phyloP scores from a whole-genome alignment of 306 rosid species.

The Corylus americana region DNA sequence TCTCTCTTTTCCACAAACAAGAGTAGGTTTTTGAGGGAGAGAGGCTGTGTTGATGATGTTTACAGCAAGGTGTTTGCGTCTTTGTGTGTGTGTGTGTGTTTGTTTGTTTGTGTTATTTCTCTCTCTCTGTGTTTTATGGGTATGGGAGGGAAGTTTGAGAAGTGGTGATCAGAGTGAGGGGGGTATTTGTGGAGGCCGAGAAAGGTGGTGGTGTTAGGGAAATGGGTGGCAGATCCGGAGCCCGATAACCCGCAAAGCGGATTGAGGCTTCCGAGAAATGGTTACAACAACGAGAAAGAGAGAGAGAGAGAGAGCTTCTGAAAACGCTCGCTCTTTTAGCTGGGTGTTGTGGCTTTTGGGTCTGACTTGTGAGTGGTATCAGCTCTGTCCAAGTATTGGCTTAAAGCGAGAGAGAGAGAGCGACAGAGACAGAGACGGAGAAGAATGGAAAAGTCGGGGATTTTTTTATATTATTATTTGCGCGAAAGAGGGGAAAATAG shows the following conservation, averaged over 20 bases:
- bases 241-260: conserved; percentile 51
- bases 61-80: not conserved
- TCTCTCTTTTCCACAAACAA: not conserved
- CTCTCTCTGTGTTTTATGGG: not conserved
- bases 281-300: not conserved
- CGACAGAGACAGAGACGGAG: not conserved
- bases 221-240: conserved; percentile 50
- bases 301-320: not conserved
- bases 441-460: not conserved
- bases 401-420: not conserved
- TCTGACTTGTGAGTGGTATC: not conserved
- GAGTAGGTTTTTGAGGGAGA: not conserved
- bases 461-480: not conserved
- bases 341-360: not conserved
- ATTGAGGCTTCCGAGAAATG: conserved; percentile 34
- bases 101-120: not conserved
- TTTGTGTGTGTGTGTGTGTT: not conserved
- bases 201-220: conserved; percentile 33
- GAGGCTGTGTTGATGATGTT: not conserved
- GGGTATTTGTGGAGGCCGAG: conserved; percentile 27
- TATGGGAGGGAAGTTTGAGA: conserved; percentile 12
- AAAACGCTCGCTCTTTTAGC: not conserved
- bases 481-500: too few relatives aligned
- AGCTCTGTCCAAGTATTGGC: not conserved
- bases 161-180: conserved; percentile 7